These are phyloP conservation scores for Phytophthora tubulina DNA, from an alignment of 352 stramenopile species.

Conservation along the genomic window DNA sequence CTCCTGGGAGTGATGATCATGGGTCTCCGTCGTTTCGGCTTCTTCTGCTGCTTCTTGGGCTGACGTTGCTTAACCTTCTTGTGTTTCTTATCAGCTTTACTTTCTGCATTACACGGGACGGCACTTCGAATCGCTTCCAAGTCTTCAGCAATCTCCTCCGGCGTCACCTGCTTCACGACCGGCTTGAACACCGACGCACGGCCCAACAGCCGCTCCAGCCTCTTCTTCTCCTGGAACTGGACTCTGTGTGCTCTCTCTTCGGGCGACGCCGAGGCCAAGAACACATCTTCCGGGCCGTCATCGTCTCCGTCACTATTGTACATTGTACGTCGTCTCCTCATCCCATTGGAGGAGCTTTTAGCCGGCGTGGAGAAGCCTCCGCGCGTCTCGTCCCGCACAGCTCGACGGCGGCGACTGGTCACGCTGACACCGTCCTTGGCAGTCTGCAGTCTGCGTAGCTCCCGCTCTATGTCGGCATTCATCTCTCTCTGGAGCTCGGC, in stretches of 20 bases:
- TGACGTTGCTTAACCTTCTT: constrained; percentile 13
- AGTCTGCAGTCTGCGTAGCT: constrained; percentile 62
- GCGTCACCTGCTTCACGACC: constrained; percentile 47
- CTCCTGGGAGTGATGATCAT: constrained; percentile 31
- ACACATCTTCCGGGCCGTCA: constrained; percentile 34
- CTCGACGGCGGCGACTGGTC: constrained; percentile 63
- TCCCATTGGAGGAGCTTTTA: constrained; percentile 29
- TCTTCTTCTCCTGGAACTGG: constrained; percentile 66
- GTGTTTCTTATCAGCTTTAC: constrained; percentile 20
- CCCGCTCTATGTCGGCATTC: constrained; percentile 57
- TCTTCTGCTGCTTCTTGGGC: constrained; percentile 27
- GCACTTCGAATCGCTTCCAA: constrained; percentile 50
- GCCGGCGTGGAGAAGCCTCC: constrained; percentile 21
- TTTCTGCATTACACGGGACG: constrained; percentile 9
- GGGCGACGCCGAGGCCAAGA: constrained; percentile 36
- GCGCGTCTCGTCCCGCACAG: constrained; percentile 34
- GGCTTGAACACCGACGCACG: constrained; percentile 60
- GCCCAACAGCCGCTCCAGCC: constrained; percentile 59
- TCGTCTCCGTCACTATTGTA: constrained; percentile 35
- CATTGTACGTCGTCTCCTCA: constrained; percentile 28
- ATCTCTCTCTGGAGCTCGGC: constrained; percentile 62
- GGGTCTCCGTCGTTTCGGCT: constrained; percentile 37
- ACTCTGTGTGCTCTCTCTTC: constrained; percentile 44
- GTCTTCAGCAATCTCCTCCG: constrained; percentile 48
- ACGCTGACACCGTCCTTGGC: constrained; percentile 74